Evolutionary conservation across 108 stramenopile genomes (phyloP).

Genomic region (Conticribra weissflogii): DNA sequence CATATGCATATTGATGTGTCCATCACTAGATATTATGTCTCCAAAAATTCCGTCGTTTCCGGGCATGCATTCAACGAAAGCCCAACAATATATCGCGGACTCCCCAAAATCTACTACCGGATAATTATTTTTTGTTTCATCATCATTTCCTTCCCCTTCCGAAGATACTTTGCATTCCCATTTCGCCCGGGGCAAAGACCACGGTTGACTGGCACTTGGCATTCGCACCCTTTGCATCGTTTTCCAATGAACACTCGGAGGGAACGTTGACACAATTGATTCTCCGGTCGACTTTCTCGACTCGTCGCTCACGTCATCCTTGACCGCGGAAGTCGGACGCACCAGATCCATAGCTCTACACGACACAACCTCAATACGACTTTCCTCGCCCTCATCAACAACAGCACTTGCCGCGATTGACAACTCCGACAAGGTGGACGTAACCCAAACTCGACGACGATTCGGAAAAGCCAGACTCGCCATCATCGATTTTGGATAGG

Average conservation of each 20-base stretch:
- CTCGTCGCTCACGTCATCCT: not conserved
- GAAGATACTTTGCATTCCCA: conserved; percentile 47
- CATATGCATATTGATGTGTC: conserved; percentile 15
- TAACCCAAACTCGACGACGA: conserved; percentile 20
- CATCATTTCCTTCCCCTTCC: conserved; percentile 4
- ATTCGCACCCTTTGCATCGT: conserved; percentile 38
- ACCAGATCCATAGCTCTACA: conserved; percentile 13
- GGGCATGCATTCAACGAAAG: conserved; percentile 14
- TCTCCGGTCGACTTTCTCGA: not conserved
- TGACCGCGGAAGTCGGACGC: conserved; percentile 4
- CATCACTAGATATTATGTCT: conserved; percentile 9
- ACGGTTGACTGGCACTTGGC: conserved; percentile 47
- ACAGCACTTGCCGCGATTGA: conserved; percentile 8
- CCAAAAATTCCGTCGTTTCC: not conserved
- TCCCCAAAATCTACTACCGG: too few species aligned
- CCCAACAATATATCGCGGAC: too few species aligned
- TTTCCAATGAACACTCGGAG: conserved; percentile 2
- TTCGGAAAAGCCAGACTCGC: conserved; percentile 39
- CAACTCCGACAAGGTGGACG: conserved; percentile 6
- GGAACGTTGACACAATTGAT: not conserved
- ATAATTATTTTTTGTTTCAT: not conserved
- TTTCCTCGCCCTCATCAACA: not conserved
- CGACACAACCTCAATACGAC: not conserved
- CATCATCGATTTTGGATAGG: conserved; percentile 18
- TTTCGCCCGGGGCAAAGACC: conserved; percentile 60